Base-by-base conservation (phyloP, 2,329 filamentous ascomycete species). In the Elsinoe necatrix region DNA sequence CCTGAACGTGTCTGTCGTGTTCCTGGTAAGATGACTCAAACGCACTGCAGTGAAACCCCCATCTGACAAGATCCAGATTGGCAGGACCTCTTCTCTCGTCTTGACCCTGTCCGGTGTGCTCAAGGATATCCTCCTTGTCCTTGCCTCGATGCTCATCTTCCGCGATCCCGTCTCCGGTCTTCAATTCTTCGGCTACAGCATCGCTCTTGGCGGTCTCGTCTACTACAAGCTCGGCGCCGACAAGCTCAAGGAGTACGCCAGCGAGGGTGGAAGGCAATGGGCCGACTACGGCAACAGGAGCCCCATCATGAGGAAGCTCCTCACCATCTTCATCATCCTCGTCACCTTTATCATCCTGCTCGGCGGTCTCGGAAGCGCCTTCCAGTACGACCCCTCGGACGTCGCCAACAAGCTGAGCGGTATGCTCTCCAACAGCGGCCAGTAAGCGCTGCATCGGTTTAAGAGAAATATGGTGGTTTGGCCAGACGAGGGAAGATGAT, bases 251-350 rank as follows among this genome's bases (percentile, higher is more conserved):
- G 86, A 86, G 68, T 89, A 92, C 71, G 54, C 52, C 12, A 47
- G 41, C 60, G 84, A 90, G 64, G 85, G 79, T 56, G 78, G 79
- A 67, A 86, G 89, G 69, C 81, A 84, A 60, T 95, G 90, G 90
- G 85, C 86, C 54, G 90, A 95, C 67, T 90, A 93, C 64, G 90
- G 90, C 58, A 82, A 82, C 65, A 80, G 79, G 62, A 86, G 85
- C 68, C 91, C 91, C 11, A 80, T 84, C 47, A 77, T 87, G 66
- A 87, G 90, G 74, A 91, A 92, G 75, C 71, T 91, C 54, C 76
- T 89, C 61, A 76, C 93, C 63, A 81, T 92, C 59, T 80, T 77
- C 54, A 72, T 80, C 23, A 78, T 80, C 18, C 69, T 88, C 58
- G 71, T 87, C 61, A 73, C 80, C 54, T 72, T 92, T 63, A 84